Evolutionary conservation across 2,329 filamentous ascomycete species (phyloP), one percentile per base, ranked within the genome.

Genomic region (Drechslera avenae): DNA sequence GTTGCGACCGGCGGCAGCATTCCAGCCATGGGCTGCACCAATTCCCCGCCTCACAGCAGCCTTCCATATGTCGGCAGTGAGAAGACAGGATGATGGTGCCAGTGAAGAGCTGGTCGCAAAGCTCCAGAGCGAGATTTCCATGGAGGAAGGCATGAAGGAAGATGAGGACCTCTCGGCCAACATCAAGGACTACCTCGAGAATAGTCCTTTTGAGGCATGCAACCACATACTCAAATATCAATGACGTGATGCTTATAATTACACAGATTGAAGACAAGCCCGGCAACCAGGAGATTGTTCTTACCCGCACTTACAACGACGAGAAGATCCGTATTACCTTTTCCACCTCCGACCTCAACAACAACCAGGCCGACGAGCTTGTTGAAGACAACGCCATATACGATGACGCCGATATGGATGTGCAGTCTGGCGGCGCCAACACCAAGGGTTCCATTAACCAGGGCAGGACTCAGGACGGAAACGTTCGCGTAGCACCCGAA

Each of bases 321-420:
- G 94, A 99, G 81, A 90, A 87, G 91, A 90, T 93, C 77, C 87
- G 87, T 56, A 83, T 96, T 59, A 85, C 86, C 59, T 95, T 96
- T 79, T 91, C 88, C 62, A 90, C 95, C 67, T 86, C 88, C 63
- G 91, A 96, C 73, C 83, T 96, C 56, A 85, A 89, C 77, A 75
- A 68, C 68, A 60, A 68, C 57, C 53, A 69, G 47, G 56, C 65
- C 36, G 60, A 65, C 19, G 73, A 80, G 41, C 81, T 87, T 13
- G 79, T 79, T 39, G 75, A 86, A 50, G 79, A 76, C 46, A 84
- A 86, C 48, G 70, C 75, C 57, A 68, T 72, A 30, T 71, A 68
- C 32, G 70, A 74, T 31, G 69, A 73, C 26, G 58, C 69, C 35
- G 63, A 73, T 48, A 66, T 70, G 54, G 69, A 80, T 40, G 71